Base-by-base conservation (phyloP, 192 early-diverging fungal species). In the Podochytrium sp. region DNA sequence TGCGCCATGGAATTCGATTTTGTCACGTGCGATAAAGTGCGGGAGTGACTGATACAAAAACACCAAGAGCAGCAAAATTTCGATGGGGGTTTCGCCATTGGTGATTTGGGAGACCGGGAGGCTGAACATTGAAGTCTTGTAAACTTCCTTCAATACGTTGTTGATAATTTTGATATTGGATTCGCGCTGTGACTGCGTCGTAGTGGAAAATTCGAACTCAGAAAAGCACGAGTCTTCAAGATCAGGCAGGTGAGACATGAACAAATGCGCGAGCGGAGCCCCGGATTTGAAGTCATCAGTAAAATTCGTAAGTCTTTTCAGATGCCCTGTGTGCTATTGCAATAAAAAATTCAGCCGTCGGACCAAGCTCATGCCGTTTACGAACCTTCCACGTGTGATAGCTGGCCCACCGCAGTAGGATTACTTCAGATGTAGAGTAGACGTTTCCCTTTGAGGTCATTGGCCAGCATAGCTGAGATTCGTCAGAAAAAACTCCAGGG, bases 31-130 rank as follows among this genome's bases (percentile, higher is more conserved):
- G 4, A 87, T 49, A 65, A 83, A 87, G 32, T 60, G n/a, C 7
- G 85, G 85, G 5, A 87, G 65, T 3, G 78, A 83, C 61, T 87
- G 81, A 61, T 80, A 83, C 20, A 87, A 65, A 43, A 87, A 81
- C 7, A 81, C 29, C 14, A 79, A 55, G 2, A 87, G 67, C 3
- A 87, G 57, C 14, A 75, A 41, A n/a, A 77, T 53, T 29, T 87
- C 80, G 3, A 83, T 35, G 5, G 39, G 29, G 32, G 50, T 27
- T 23, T 65, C 38, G 1, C 51, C 78, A 18, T 67, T 34, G 10
- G 63, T 32, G 10, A 86, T 42, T 35, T 62, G 65, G 3, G 63
- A 23, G 25, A 77, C 33, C 2, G 62, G 41, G 3, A 75, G 38
- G 40, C 39, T 2, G 12, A 51, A 56, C 6, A 12, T 23, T 30